phyloP scores from a whole-genome alignment of 805 yeast genomes.

The Spathaspora sp. region DNA sequence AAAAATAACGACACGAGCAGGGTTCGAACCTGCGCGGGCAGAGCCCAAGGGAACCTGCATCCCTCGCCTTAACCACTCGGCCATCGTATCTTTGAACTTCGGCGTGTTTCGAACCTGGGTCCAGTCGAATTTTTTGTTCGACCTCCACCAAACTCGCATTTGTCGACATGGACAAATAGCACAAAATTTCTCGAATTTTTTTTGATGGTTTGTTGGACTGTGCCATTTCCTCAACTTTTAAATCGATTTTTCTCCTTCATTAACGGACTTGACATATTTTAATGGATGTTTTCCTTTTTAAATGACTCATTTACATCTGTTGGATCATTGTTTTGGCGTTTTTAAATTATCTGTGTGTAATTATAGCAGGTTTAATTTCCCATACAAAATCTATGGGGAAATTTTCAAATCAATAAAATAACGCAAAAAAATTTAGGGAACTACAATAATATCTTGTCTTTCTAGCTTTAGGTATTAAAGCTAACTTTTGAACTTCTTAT shows the following conservation, averaged over 20 bases:
- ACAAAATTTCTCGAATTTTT: not conserved
- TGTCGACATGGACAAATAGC: slow-evolving; percentile 2
- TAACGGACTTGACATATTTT: no score
- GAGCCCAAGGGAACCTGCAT: slow-evolving; percentile 72
- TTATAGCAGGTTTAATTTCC: not conserved
- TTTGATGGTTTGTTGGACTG: not conserved
- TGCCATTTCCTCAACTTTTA: not conserved
- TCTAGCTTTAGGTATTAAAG: not conserved
- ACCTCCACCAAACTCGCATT: slow-evolving; percentile 1
- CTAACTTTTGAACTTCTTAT: no score
- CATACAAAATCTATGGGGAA: not conserved
- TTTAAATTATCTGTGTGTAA: not conserved
- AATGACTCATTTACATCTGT: not conserved
- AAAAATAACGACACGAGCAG: slow-evolving; percentile 64
- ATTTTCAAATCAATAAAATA: not conserved
- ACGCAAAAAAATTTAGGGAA: not conserved
- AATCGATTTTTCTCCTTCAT: not conserved
- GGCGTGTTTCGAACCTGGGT: not conserved
- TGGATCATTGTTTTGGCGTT: not conserved
- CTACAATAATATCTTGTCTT: not conserved
- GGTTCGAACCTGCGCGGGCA: slow-evolving; percentile 81
- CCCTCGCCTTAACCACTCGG: slow-evolving; percentile 79
- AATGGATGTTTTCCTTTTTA: not conserved
- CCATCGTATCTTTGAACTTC: slow-evolving; percentile 45
- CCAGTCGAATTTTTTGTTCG: not conserved